Evolutionary conservation across 225 moss, liverwort and hornwort species (phyloP), one percentile per base, ranked within the genome.

Genomic region (Bryoerythrophyllum caledonicum): DNA sequence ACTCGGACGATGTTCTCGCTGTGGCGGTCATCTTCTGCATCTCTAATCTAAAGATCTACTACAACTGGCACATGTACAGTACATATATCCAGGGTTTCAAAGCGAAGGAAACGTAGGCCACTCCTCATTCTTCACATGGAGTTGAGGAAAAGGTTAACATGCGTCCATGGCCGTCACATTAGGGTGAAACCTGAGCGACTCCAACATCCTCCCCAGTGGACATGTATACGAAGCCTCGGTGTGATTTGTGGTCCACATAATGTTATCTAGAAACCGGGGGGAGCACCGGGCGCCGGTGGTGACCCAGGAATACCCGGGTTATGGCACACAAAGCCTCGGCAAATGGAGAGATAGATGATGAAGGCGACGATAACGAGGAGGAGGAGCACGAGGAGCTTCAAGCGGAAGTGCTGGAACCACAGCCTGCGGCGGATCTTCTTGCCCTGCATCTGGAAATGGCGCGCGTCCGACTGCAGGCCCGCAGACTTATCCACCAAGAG

Each of bases 401-500:
- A 7, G 26, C 58, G 51, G 23, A 77, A 76, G 40, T 85, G 80
- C 49, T 72, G 79, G 43, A 56, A 84, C 71, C 82, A 82, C 21
- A 83, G 15, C 30, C 65, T 63, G 19, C 78, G 79, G 16, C 86
- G 86, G 17, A 83, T 66, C 66, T 70, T 60, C 11, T 78, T 53
- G 16, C 84, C 87, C 56, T 79, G 81, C 3, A 58, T 59, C 72
- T 80, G 76, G 37, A 86, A 86, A 5, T 64, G 40, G 44, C 37
- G 44, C 14, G 86, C 83, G 11, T 87, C 69, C 1, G 54, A 38
- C 10, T 81, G 81, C 12, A 87, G 30, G 17, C 64, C 65, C 2
- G 73, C 72, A 15, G 84, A 20, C 73, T 81, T 87, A 49, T 81
- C 84, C 56, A 87, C 87, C 10, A 87, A 49, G 10, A 87, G 68